phyloP scores from a whole-genome alignment of 495 filamentous ascomycete species.

The Podospora pseudoanserina region DNA sequence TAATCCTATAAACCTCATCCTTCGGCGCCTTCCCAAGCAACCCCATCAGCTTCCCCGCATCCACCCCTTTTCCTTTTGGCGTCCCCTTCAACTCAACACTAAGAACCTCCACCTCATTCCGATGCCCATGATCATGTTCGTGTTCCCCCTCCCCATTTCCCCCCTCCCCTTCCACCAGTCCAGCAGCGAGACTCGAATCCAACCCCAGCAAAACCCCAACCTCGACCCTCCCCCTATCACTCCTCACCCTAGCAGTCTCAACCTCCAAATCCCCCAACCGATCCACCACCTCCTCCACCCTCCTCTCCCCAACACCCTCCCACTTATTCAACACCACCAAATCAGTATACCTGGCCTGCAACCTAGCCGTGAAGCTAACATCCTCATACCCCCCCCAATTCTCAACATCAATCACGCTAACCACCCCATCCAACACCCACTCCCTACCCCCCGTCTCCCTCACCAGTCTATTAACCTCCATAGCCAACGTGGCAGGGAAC shows the following conservation, averaged over 20 bases:
- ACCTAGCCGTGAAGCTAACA: constrained; percentile 78
- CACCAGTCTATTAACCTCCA: constrained; percentile 83
- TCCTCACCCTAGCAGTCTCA: constrained; percentile 1
- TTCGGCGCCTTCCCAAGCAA: constrained; percentile 70
- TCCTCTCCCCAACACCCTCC: constrained; percentile 67
- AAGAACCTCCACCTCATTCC: constrained; percentile 86
- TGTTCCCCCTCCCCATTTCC: constrained; percentile 32
- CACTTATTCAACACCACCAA: constrained; percentile 94
- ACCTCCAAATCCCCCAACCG: constrained; percentile 82
- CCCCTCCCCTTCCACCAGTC: constrained; percentile 40
- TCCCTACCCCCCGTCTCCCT: constrained; percentile 51
- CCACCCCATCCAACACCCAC: constrained; percentile 83
- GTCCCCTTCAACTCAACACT: constrained; percentile 59
- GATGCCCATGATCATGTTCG: constrained; percentile 48
- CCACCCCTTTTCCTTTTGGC: constrained; percentile 41
- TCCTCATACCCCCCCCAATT: constrained; percentile 97
- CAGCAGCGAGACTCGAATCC: constrained; percentile 71
- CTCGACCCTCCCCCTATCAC: constrained; percentile 21
- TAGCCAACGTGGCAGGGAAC: constrained; percentile 85
- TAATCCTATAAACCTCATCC: constrained; percentile 94
- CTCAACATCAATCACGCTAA: constrained; percentile 92
- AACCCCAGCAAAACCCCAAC: constrained; percentile 79
- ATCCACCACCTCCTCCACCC: constrained; percentile 79
- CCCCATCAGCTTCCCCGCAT: constrained; percentile 60
- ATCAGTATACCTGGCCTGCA: constrained; percentile 89